These are phyloP conservation scores for Cytospora chrysosperma DNA, from an alignment of 2,329 filamentous ascomycete species.

Conservation along the genomic window DNA sequence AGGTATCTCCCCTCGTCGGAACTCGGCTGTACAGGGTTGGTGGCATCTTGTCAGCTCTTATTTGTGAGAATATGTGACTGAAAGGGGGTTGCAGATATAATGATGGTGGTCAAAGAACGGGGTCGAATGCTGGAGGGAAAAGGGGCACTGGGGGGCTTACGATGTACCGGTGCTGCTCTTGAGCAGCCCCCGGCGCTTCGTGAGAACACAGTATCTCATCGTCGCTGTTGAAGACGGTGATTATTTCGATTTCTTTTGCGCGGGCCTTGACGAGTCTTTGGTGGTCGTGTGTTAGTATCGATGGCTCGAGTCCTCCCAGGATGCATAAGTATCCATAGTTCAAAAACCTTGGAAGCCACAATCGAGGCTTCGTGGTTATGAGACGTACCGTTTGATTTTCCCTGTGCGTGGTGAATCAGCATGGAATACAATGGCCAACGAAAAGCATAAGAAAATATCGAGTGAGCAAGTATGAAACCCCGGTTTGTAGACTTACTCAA, in stretches of 20 bases:
- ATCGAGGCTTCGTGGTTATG: neutral
- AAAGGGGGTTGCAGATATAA: neutral
- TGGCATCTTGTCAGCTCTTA: too few relatives aligned
- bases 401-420: neutral
- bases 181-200: neutral
- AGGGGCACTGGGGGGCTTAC: too few relatives aligned
- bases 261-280: neutral
- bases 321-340: too few relatives aligned
- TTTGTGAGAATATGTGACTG: too few relatives aligned
- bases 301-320: too few relatives aligned
- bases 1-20: neutral
- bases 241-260: neutral
- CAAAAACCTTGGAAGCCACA: too few relatives aligned
- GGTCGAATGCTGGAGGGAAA: too few relatives aligned
- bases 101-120: neutral
- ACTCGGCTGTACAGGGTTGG: neutral
- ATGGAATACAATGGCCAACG: neutral
- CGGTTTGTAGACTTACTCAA: neutral
- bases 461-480: neutral
- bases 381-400: neutral
- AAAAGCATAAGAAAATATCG: neutral
- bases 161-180: neutral
- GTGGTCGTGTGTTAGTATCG: too few relatives aligned
- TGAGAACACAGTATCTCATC: neutral
- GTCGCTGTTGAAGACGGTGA: conserved; percentile 1